Evolutionary conservation across 1,139 yeast species (phyloP).

Genomic region (Candida freyschussii): DNA sequence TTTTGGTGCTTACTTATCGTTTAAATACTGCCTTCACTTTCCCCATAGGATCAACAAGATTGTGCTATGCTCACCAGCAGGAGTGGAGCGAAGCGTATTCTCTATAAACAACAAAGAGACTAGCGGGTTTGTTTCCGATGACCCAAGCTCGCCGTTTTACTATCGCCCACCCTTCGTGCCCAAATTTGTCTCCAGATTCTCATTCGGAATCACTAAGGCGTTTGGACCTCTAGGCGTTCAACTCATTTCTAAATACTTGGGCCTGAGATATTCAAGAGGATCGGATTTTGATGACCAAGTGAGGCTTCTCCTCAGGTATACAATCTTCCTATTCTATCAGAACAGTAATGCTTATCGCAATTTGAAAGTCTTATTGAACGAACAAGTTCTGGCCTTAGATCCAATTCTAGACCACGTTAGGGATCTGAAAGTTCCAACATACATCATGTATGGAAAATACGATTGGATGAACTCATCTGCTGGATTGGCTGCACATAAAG

Average conservation of each 20-base stretch:
- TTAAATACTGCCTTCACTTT: conserved; percentile 71
- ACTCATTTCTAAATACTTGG: conserved; percentile 51
- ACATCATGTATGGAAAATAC: conserved; percentile 71
- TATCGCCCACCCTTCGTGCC: conserved; percentile 27
- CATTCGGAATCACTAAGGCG: conserved; percentile 43
- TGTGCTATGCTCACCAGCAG: conserved; percentile 83
- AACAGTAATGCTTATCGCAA: conserved; percentile 18
- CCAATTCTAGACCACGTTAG: conserved; percentile 66
- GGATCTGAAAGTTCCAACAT: conserved; percentile 36
- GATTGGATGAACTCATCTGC: conserved; percentile 87
- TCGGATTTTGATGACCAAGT: conserved; percentile 22
- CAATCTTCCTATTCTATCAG: conserved; percentile 27
- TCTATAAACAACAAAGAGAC: conserved; percentile 45
- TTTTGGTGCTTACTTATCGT: conserved; percentile 83
- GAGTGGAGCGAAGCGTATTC: conserved; percentile 70
- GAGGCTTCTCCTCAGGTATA: conserved; percentile 24
- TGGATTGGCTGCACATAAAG: conserved; percentile 40
- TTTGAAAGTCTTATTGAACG: conserved; percentile 15
- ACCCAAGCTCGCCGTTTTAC: conserved; percentile 17
- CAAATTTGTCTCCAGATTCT: conserved; percentile 25
- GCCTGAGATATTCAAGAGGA: conserved; percentile 39
- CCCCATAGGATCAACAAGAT: conserved; percentile 57
- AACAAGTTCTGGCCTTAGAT: conserved; percentile 54
- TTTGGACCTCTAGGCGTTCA: conserved; percentile 58
- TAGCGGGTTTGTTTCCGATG: conserved; percentile 11